phyloP scores from a whole-genome alignment of 768 basidiomycete species.

The Melanogaster broomeanus region DNA sequence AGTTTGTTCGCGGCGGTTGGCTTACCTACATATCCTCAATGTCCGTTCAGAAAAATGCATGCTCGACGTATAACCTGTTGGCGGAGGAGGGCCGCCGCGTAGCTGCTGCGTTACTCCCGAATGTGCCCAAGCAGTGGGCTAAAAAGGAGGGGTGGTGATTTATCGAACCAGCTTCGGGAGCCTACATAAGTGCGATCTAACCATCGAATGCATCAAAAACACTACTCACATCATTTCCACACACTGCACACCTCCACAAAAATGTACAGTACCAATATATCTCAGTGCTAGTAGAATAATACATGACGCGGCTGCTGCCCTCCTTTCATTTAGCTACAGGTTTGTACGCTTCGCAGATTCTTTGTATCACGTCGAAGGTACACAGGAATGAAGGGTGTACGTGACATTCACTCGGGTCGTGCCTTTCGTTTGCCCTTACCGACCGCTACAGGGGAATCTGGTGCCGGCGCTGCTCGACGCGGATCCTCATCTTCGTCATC shows the following conservation, averaged over 20 bases:
- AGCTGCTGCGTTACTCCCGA: constrained; percentile 85
- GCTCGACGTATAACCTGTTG: constrained; percentile 92
- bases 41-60: constrained; percentile 74
- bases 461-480: constrained; percentile 27
- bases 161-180: neutral
- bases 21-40: neutral
- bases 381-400: neutral
- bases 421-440: constrained; percentile 70
- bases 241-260: neutral
- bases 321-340: neutral
- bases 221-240: neutral
- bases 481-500: constrained; percentile 62
- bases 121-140: constrained; percentile 54
- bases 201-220: neutral
- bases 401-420: constrained; percentile 25
- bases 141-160: constrained; percentile 21
- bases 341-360: neutral
- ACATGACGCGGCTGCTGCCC: neutral
- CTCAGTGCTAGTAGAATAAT: constrained; percentile 9
- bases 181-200: neutral
- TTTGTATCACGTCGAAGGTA: neutral
- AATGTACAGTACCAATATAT: constrained; percentile 17
- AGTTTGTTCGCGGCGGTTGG: neutral
- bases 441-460: constrained; percentile 24
- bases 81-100: constrained; percentile 92